Conservation (phyloP, 306 rosid genomes). For the Potentilla sterilis region DNA sequence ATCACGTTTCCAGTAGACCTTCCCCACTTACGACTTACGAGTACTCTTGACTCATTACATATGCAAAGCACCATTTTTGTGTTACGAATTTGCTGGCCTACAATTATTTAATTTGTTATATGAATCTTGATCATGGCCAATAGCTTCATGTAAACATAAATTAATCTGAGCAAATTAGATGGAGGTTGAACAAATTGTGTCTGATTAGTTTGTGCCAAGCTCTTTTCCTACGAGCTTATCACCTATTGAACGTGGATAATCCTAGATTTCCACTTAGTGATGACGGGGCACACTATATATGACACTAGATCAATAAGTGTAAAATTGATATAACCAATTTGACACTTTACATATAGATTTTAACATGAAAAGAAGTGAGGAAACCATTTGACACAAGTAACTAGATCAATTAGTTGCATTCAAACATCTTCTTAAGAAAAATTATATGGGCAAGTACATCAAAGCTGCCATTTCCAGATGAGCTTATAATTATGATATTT, state of each 20-base stretch:
- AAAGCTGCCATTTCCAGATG: not conserved
- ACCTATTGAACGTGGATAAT: not conserved
- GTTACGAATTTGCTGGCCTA: not conserved
- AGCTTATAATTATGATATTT: not conserved
- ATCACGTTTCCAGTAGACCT: conserved; percentile 11
- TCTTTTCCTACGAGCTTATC: not conserved
- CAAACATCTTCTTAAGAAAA: not conserved
- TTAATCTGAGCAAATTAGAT: not conserved
- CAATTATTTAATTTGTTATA: not conserved
- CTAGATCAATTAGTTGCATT: not conserved
- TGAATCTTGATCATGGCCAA: not conserved
- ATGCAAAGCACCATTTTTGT: not conserved
- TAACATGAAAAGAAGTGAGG: not conserved
- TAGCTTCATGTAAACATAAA: not conserved
- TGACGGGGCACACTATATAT: too few relatives aligned
- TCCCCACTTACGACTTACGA: conserved; percentile 28
- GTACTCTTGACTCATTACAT: not conserved
- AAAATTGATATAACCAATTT: too few relatives aligned
- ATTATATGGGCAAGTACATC: not conserved
- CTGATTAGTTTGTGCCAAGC: not conserved
- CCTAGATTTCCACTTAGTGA: not conserved
- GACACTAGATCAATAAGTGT: too few relatives aligned
- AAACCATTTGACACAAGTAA: not conserved
- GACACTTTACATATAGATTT: too few relatives aligned
- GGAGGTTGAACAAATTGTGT: not conserved